Conservation (phyloP, 2,329 filamentous ascomycete species). For the Salinomyces thailandicus region DNA sequence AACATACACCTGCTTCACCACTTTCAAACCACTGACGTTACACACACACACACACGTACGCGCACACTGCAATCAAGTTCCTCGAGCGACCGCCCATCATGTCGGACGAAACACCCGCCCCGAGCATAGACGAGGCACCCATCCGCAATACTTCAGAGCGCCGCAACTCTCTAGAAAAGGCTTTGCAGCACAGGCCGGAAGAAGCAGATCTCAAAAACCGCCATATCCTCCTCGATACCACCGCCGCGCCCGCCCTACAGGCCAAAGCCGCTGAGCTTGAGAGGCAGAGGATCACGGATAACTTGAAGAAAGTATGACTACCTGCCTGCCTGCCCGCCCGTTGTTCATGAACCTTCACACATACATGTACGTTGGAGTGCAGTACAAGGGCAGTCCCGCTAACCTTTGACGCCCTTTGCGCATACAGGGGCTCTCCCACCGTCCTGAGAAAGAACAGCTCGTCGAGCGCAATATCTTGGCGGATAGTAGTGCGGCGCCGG, state of each 20-base stretch:
- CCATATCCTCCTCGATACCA: slow-evolving; percentile 58
- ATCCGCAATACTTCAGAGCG: slow-evolving; percentile 14
- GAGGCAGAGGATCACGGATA: slow-evolving; percentile 52
- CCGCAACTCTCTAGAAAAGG: slow-evolving; percentile 16
- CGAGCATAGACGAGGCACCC: slow-evolving; percentile 5
- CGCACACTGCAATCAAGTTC: too few species aligned
- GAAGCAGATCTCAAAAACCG: slow-evolving; percentile 55
- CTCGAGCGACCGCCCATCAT: too few species aligned
- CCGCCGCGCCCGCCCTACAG: slow-evolving; percentile 57
- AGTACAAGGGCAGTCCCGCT: too few species aligned
- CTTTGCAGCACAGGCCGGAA: slow-evolving; percentile 36
- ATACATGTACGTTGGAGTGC: too few species aligned
- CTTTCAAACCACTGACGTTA: neutral
- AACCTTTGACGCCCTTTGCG: too few species aligned
- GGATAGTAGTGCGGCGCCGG: slow-evolving; percentile 64
- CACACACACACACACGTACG: too few species aligned
- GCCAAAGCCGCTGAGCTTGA: slow-evolving; percentile 52
- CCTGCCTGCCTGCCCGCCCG: too few species aligned
- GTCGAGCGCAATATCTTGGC: slow-evolving; percentile 84
- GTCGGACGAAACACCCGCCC: slow-evolving; percentile 2
- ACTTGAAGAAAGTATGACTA: slow-evolving; percentile 50
- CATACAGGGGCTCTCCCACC: slow-evolving; percentile 44
- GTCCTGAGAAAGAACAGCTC: slow-evolving; percentile 62
- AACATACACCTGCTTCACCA: neutral
- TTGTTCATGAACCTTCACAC: too few species aligned